phyloP scores from a whole-genome alignment of 108 stramenopile species.

The Cyclostephanos tholiformis region DNA sequence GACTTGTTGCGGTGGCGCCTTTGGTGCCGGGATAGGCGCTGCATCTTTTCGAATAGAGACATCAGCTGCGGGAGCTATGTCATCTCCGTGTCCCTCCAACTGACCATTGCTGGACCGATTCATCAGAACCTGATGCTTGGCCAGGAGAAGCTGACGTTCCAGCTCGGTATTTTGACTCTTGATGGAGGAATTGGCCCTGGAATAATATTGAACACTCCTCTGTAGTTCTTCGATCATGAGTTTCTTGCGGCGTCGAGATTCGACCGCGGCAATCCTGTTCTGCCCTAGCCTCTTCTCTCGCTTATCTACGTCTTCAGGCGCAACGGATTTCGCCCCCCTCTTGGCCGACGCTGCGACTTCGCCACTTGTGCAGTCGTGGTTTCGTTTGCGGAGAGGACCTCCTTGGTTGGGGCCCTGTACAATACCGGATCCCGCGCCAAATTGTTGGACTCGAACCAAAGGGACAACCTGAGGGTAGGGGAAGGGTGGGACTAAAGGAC shows the following conservation, averaged over 20 bases:
- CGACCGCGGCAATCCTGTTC: slow-evolving; percentile 84
- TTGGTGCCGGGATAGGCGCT: neutral
- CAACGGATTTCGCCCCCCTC: neutral
- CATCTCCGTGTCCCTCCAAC: slow-evolving; percentile 6
- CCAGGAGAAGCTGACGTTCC: slow-evolving; percentile 62
- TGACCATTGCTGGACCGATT: slow-evolving; percentile 21
- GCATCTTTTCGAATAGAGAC: neutral
- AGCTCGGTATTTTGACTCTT: slow-evolving; percentile 82
- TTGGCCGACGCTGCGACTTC: slow-evolving; percentile 11
- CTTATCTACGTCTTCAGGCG: slow-evolving; percentile 8
- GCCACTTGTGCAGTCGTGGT: slow-evolving; percentile 9
- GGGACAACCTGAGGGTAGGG: neutral
- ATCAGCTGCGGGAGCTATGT: neutral
- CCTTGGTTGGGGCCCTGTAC: neutral
- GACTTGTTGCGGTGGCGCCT: neutral
- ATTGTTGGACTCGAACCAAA: too few species aligned
- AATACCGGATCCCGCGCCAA: neutral
- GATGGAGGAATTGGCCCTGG: slow-evolving; percentile 68
- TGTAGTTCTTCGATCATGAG: slow-evolving; percentile 87
- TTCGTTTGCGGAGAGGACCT: slow-evolving; percentile 17
- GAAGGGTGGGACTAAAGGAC: neutral
- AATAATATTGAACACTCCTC: slow-evolving; percentile 76
- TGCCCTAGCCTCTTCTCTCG: slow-evolving; percentile 82
- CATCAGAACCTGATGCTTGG: slow-evolving; percentile 59
- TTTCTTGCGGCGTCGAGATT: slow-evolving; percentile 83